Percentiles rank a stretch among this genome's conserved stretches.
Conservation (phyloP, 2,329 filamentous ascomycete genomes). For the Colletotrichum cordylinicola region DNA sequence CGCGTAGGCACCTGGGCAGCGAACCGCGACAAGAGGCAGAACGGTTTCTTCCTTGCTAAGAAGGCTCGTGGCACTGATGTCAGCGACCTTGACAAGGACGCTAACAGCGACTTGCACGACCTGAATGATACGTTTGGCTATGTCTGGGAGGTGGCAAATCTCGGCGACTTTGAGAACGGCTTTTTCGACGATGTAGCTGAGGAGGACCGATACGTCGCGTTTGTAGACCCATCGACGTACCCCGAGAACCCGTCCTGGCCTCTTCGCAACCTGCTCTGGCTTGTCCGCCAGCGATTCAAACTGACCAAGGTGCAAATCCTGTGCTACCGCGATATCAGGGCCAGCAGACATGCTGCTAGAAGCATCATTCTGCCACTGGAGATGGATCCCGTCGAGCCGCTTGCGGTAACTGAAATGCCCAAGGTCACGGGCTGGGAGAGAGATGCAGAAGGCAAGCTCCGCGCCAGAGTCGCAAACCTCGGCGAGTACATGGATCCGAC, state of each 20-base stretch:
- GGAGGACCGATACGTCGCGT: constrained; percentile 83
- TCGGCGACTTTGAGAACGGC: constrained; percentile 81
- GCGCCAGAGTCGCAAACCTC: constrained; percentile 79
- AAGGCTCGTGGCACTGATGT: constrained; percentile 53
- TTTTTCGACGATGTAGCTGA: constrained; percentile 79
- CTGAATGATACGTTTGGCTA: constrained; percentile 47
- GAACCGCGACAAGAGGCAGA: constrained; percentile 77
- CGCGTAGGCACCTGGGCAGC: constrained; percentile 88
- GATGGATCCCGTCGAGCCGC: constrained; percentile 54
- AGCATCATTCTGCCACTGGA: constrained; percentile 78
- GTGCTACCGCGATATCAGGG: constrained; percentile 86
- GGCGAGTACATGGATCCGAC: constrained; percentile 93
- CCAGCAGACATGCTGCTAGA: constrained; percentile 77
- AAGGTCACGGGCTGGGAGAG: constrained; percentile 97
- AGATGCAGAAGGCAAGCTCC: constrained; percentile 78
- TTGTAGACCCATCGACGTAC: constrained; percentile 93
- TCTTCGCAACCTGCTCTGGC: constrained; percentile 83
- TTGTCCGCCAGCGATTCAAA: constrained; percentile 83
- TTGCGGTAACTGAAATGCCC: constrained; percentile 66
- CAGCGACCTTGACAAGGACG: constrained; percentile 16
- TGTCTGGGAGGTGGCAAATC: constrained; percentile 77
- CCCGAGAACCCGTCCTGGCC: constrained; percentile 89
- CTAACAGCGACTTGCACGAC: constrained; percentile 21
- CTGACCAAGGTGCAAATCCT: constrained; percentile 81
- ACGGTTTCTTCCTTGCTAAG: constrained; percentile 96